Evolutionary conservation across 2,329 filamentous ascomycete genomes (phyloP).

Genomic region (Colletotrichum sp.): DNA sequence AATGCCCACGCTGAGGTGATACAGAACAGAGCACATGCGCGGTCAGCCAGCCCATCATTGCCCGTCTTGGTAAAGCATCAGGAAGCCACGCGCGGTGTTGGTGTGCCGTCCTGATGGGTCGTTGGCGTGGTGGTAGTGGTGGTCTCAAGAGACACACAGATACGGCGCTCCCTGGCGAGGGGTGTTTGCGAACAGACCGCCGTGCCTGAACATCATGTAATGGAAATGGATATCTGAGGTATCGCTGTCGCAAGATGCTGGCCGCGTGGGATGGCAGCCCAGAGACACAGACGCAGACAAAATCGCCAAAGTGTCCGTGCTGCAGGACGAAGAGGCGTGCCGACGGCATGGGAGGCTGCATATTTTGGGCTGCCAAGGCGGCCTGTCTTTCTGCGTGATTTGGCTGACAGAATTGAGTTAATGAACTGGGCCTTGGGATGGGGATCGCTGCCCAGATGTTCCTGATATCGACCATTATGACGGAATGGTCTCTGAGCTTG

Average conservation of each 20-base stretch:
- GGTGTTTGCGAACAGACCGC: not conserved
- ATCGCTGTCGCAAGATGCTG: not conserved
- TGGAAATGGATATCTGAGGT: not conserved
- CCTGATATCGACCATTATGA: not conserved
- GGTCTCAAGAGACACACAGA: not conserved
- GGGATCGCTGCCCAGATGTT: slow-evolving; percentile 10
- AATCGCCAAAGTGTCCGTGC: not conserved
- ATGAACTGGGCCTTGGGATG: not conserved
- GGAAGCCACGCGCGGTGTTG: not conserved
- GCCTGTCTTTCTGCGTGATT: not conserved
- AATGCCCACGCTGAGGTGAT: not conserved
- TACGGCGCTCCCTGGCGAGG: not conserved
- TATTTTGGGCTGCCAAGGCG: not conserved
- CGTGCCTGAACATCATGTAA: not conserved
- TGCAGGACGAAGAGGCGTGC: not conserved
- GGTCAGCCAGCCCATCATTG: slow-evolving; percentile 6
- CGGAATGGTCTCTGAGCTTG: not conserved
- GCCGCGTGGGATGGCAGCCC: not conserved
- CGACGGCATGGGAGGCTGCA: not conserved
- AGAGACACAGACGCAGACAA: not conserved
- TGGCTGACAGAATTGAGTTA: not conserved
- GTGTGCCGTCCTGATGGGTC: not conserved
- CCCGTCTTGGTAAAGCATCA: not conserved
- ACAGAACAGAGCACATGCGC: not conserved
- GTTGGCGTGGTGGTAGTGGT: not conserved